Evolutionary conservation across 768 basidiomycete species (phyloP).

Genomic region (Auriscalpium microsporum): DNA sequence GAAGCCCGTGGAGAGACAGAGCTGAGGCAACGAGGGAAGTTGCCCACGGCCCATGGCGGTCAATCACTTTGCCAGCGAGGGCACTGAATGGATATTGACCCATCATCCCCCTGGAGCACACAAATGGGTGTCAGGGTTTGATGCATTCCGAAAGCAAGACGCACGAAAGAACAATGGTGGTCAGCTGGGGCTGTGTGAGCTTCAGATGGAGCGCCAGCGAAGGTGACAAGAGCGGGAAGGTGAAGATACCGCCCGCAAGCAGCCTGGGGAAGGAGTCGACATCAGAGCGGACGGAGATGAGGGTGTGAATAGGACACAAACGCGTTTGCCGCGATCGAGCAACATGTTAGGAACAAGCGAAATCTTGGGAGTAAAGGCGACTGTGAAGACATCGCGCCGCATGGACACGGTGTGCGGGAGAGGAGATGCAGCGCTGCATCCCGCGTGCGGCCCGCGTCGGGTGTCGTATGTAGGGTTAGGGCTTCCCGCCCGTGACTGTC

Average conservation of each 20-base stretch:
- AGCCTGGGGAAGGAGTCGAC: conserved; percentile 34
- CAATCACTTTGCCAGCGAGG: conserved; percentile 59
- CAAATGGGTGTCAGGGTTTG: neutral
- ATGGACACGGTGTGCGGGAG: neutral
- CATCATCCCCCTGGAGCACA: conserved; percentile 55
- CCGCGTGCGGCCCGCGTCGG: neutral
- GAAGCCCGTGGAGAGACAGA: conserved; percentile 53
- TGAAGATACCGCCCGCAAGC: conserved; percentile 73
- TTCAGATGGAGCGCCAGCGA: conserved; percentile 48
- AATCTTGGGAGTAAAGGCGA: neutral
- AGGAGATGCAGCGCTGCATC: neutral
- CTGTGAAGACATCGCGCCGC: neutral
- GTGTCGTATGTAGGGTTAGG: neutral
- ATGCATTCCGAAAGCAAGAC: conserved; percentile 15
- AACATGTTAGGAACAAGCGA: conserved; percentile 31
- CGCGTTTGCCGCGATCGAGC: conserved; percentile 58
- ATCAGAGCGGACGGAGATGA: neutral
- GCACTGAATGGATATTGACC: conserved; percentile 75
- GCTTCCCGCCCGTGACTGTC: neutral
- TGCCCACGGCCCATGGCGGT: conserved; percentile 55
- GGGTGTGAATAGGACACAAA: conserved; percentile 19
- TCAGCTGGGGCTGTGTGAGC: conserved; percentile 69
- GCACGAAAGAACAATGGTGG: conserved; percentile 71
- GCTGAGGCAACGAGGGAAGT: conserved; percentile 57
- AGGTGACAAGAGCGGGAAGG: conserved; percentile 68